Percentiles rank a stretch among this genome's conserved stretches.
phyloP scores from a whole-genome alignment of 805 yeast genomes.

The Teunomyces cretensis region DNA sequence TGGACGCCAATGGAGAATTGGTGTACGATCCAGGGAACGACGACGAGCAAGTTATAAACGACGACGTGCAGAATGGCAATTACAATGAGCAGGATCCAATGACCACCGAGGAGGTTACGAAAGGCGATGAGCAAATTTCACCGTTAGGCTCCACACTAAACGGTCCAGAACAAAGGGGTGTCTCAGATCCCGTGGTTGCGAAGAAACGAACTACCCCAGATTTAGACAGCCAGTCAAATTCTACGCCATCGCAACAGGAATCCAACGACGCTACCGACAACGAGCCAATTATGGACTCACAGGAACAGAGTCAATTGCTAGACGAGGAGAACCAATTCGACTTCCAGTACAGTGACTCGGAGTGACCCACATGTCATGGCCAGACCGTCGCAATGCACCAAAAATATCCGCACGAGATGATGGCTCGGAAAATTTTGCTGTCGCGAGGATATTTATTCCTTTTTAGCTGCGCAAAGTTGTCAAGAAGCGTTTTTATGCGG shows the following conservation, averaged over 20 bases:
- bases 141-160: too few species aligned
- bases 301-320: constrained; percentile 7
- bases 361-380: not conserved
- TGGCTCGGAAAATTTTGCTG: not conserved
- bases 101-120: too few species aligned
- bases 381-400: too few species aligned
- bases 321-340: constrained; percentile 19
- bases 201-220: not conserved
- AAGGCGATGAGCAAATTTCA: too few species aligned
- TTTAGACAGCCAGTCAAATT: too few species aligned
- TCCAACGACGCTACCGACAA: not conserved
- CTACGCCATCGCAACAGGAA: too few species aligned
- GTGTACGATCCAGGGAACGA: constrained; percentile 16
- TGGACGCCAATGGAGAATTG: constrained; percentile 19
- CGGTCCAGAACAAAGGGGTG: not conserved
- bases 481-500: not conserved
- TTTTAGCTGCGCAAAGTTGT: not conserved
- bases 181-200: not conserved
- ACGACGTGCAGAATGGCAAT: too few species aligned
- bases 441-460: not conserved
- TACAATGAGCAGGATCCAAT: too few species aligned
- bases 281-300: constrained; percentile 3
- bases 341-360: constrained; percentile 17
- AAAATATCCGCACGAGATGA: not conserved
- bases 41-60: too few species aligned